These are phyloP conservation scores for Ophiostoma himal-ulmi DNA, from an alignment of 2,329 filamentous ascomycete species.

Conservation along the genomic window DNA sequence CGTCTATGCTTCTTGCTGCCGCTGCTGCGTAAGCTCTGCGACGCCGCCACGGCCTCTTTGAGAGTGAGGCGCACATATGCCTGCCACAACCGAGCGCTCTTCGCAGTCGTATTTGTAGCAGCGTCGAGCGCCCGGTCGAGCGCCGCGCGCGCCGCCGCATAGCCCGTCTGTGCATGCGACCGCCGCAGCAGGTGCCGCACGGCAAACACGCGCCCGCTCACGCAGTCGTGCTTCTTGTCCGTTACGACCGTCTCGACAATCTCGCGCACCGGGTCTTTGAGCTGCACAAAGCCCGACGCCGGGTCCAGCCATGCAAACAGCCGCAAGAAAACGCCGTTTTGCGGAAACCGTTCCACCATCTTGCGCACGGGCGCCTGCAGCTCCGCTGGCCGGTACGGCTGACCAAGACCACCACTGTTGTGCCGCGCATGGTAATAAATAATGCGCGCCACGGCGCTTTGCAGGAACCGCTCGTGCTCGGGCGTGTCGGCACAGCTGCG, in stretches of 20 bases:
- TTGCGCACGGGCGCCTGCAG: slow-evolving; percentile 56
- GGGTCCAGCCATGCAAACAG: slow-evolving; percentile 67
- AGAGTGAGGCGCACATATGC: slow-evolving; percentile 43
- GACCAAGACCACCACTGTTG: slow-evolving; percentile 31
- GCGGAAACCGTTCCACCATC: slow-evolving; percentile 61
- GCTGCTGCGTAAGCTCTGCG: slow-evolving; percentile 32
- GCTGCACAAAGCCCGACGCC: slow-evolving; percentile 44
- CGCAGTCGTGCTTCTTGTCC: slow-evolving; percentile 19
- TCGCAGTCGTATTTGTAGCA: slow-evolving; percentile 30
- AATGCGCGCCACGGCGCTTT: slow-evolving; percentile 53
- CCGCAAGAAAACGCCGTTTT: slow-evolving; percentile 69
- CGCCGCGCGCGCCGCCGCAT: slow-evolving; percentile 34
- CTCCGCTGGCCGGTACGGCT: slow-evolving; percentile 59
- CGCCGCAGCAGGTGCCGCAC: slow-evolving; percentile 44
- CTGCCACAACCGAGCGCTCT: slow-evolving; percentile 40
- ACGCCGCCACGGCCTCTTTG: slow-evolving; percentile 17
- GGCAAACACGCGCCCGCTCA: slow-evolving; percentile 35
- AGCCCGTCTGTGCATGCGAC: slow-evolving; percentile 3
- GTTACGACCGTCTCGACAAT: slow-evolving; percentile 51
- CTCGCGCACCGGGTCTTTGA: slow-evolving; percentile 69
- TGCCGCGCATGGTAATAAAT: slow-evolving; percentile 60
- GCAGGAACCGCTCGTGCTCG: slow-evolving; percentile 59
- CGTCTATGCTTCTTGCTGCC: slow-evolving; percentile 17
- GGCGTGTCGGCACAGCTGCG: slow-evolving; percentile 33
- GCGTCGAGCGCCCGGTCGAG: slow-evolving; percentile 47